A percentile compares a stretch with the other conserved stretches of the same genome.
phyloP scores from a whole-genome alignment of 2,329 filamentous ascomycete species.

The Paecilomyces fulvus region DNA sequence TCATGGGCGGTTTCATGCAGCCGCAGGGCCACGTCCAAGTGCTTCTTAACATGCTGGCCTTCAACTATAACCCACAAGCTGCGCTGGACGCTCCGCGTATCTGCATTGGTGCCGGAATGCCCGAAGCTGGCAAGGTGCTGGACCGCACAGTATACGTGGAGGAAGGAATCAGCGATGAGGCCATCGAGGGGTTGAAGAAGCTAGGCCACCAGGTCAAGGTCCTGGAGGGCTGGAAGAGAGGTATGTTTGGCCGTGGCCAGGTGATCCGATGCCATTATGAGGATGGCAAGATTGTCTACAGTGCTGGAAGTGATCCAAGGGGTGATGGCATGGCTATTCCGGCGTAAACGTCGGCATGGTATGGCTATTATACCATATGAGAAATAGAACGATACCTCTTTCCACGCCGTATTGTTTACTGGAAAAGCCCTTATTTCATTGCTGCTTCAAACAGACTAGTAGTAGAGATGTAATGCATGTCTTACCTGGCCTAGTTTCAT shows the following conservation, averaged over 20 bases:
- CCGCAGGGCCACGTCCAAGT: constrained; percentile 95
- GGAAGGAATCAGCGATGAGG: constrained; percentile 65
- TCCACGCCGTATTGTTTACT: not conserved
- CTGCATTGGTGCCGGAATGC: constrained; percentile 70
- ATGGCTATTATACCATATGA: not conserved
- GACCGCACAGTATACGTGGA: constrained; percentile 68
- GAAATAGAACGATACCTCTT: not conserved
- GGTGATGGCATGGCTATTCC: constrained; percentile 70
- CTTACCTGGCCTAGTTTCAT: not conserved
- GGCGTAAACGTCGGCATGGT: constrained; percentile 8
- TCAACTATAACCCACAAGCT: constrained; percentile 72
- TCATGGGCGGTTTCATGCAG: constrained; percentile 99
- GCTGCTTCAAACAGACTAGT: not conserved
- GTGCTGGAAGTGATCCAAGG: constrained; percentile 77
- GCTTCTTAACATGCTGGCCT: constrained; percentile 78
- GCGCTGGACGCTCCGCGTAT: constrained; percentile 87
- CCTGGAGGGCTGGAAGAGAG: constrained; percentile 55
- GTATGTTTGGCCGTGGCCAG: constrained; percentile 77
- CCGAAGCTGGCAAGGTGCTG: constrained; percentile 49
- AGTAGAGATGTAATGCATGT: not conserved
- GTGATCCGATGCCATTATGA: constrained; percentile 73
- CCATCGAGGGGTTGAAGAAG: constrained; percentile 56
- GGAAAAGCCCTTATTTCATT: too few relatives aligned
- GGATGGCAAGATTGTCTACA: constrained; percentile 68
- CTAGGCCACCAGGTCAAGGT: constrained; percentile 68